Conservation (phyloP, 176 grass and related monocot species). For the Rhynchospora breviuscula region DNA sequence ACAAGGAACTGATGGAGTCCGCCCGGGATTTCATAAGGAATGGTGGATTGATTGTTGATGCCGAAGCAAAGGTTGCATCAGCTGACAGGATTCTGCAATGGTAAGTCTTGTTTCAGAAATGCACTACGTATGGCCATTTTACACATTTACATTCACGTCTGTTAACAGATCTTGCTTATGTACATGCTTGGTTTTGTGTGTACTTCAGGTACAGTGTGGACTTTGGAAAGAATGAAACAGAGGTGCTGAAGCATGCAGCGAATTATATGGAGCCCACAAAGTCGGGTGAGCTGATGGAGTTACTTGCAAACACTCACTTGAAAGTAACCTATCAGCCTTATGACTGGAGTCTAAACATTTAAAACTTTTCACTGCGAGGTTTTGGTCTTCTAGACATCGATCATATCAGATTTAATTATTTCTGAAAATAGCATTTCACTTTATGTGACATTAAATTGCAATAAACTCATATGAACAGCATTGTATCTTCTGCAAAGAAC, state of each 20-base stretch:
- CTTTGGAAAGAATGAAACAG: conserved; percentile 82
- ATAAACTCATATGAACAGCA: not conserved
- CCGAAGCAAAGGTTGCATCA: conserved; percentile 57
- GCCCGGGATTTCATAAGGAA: conserved; percentile 74
- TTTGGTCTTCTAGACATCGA: conserved; percentile 22
- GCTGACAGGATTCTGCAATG: conserved; percentile 71
- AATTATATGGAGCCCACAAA: conserved; percentile 73
- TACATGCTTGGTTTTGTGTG: not conserved
- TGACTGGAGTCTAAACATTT: conserved; percentile 80
- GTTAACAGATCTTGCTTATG: not conserved
- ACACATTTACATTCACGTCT: not conserved
- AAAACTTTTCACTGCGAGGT: conserved; percentile 22
- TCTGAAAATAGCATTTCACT: not conserved
- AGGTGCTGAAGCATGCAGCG: conserved; percentile 81
- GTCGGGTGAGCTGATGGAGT: conserved; percentile 60
- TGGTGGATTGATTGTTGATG: conserved; percentile 68
- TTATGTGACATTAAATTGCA: not conserved
- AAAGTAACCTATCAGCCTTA: conserved; percentile 77
- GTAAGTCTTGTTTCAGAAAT: conserved; percentile 31
- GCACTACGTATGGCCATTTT: not conserved
- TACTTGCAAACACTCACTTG: conserved; percentile 58
- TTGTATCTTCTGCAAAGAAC: not conserved
- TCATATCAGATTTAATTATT: conserved; percentile 8
- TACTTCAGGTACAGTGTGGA: conserved; percentile 72
- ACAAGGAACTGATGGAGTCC: conserved; percentile 85